A percentile compares a stretch with the other conserved stretches of the same genome.
These are phyloP conservation scores for Oenanthe javanica DNA, from an alignment of 140 eudicot species.

Conservation along the genomic window DNA sequence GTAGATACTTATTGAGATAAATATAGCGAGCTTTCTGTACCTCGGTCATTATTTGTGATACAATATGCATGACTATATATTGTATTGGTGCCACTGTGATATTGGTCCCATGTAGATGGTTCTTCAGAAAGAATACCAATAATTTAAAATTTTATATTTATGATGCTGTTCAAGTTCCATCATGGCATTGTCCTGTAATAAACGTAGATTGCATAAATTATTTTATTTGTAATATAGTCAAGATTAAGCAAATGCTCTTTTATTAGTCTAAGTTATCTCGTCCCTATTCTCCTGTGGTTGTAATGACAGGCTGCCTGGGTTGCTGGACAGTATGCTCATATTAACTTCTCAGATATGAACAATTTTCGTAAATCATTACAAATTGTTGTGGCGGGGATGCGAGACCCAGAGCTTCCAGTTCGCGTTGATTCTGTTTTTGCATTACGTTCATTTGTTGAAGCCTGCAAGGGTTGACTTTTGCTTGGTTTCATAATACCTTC, in stretches of 20 bases:
- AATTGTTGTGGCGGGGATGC: constrained; percentile 82
- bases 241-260: background rate
- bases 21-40: background rate
- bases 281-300: background rate
- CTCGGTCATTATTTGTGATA: background rate
- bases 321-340: constrained; percentile 90
- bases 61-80: background rate
- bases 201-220: background rate
- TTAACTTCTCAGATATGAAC: constrained; percentile 62
- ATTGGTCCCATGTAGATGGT: background rate
- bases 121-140: background rate
- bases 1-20: background rate
- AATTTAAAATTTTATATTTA: background rate
- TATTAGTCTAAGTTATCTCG: background rate
- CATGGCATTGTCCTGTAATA: background rate
- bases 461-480: constrained; percentile 53
- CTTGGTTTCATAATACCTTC: constrained; percentile 44
- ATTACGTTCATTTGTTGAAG: constrained; percentile 83
- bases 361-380: constrained; percentile 79
- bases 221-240: background rate
- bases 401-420: constrained; percentile 90
- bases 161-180: background rate
- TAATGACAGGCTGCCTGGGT: constrained; percentile 86
- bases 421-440: constrained; percentile 90
- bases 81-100: background rate